Evolutionary conservation across 805 yeast genomes (phyloP), one percentile per base, ranked within the genome.

Genomic region (Barnettozyma vustinii): DNA sequence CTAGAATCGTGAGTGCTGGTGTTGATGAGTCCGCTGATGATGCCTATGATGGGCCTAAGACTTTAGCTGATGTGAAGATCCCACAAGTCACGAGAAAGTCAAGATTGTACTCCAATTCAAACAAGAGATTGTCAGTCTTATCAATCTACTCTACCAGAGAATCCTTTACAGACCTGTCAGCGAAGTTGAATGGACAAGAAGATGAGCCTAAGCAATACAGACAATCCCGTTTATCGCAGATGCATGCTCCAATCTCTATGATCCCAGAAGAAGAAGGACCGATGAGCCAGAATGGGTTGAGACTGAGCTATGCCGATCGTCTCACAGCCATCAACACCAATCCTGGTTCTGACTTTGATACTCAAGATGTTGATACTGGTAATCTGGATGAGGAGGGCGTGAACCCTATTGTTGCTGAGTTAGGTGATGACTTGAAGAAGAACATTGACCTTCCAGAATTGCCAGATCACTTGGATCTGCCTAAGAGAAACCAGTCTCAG

Each of bases 61-160:
- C 70, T 12, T 71, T 84, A 40, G 77, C 86, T 18, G 85, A 81
- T 52, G 82, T 84, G 40, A 73, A 74, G 49, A 80, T 84, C 44
- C 92, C 92, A 20, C 79, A 77, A 52, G 87, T 84, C 33, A 78
- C 90, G 0, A 78, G 90, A 64, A 77, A 78, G 56, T 83, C 88
- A 2, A 75, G 78, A 58, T 72, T 78, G 48, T 82, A 81, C 60
- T 74, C 84, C 35, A 74, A 74, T 48, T 77, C 81, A 7, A 80
- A 80, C 59, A 85, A 81, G 65, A 75, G 94, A 60, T 69, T 83
- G 47, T 81, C 88, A 30, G 85, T 85, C n/a, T 64, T 85, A 39
- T 83, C 90, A 0, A 69, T 83, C 65, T 82, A 83, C 57, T 84
- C 91, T 1, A 80, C 90, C 3, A 80, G 76, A 52, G 79, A 75